Base-by-base conservation (phyloP, 306 rosid genomes). In the Prunus mongolica region DNA sequence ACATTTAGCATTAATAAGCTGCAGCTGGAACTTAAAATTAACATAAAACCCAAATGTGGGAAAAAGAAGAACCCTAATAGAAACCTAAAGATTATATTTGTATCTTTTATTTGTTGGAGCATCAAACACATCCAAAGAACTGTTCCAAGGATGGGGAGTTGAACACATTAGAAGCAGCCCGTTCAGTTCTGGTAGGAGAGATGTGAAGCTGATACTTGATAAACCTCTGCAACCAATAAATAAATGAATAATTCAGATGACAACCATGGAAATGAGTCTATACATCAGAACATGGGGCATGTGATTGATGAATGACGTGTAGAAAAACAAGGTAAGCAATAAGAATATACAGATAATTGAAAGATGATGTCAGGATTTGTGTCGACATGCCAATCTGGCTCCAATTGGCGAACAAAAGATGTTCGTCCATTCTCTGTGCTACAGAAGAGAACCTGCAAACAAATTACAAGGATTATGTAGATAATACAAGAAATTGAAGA, bases 351-450 rank as follows among this genome's bases (percentile, higher is more conserved):
- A 78, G 97, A 83, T 87, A 92, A 82, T 73, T 92, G 97, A 72
- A 80, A 71, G 74, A 90, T 72, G 58, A 94, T 85, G 77, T 92
- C 93, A 1, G 91, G 90, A 83, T 89, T 91, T 4, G 97, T 78
- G 80, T 95, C 98, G 2, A 95, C 87, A 78, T 95, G 98, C 98
- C 98, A 92, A 75, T 95, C 97, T 10, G 98, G 97, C 79, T 95
- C 98, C 85, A 92, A 84, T 71, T 92, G 98, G 67, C 97, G 89
- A 71, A 95, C 98, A 70, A 95, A 95, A 28, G 98, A 95, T 47
- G 93, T 80, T 61, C 97, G 85, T 25, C 98, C 98, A 69, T 75
- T 90, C 85, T 92, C 97, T 61, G 90, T 90, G 84, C 93, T 85
- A 65, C 96, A 88, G 88, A 95, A 95, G 76, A 95, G 96, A 79